These are phyloP conservation scores for Penicillium soppii DNA, from an alignment of 495 filamentous ascomycete species.

Conservation along the genomic window DNA sequence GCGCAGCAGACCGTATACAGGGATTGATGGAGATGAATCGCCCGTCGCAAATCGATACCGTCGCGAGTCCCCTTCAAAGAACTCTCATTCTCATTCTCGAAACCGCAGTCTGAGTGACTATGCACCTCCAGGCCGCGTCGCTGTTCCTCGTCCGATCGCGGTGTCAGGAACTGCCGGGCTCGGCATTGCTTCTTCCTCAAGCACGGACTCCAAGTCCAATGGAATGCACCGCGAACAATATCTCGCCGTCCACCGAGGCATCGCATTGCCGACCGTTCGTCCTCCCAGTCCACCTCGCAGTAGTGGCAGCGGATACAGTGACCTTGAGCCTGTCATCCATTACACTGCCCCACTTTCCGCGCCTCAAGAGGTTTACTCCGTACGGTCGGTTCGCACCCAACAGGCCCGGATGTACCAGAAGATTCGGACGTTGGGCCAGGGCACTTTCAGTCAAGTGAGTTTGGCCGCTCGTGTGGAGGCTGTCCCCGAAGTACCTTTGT, in stretches of 20 bases:
- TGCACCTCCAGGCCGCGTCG: slow-evolving; percentile 66
- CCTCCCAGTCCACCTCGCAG: slow-evolving; percentile 75
- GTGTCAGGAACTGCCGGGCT: slow-evolving; percentile 57
- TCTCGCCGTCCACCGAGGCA: slow-evolving; percentile 72
- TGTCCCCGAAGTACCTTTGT: slow-evolving; percentile 17
- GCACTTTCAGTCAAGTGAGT: slow-evolving; percentile 92
- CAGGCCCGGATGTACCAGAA: slow-evolving; percentile 63
- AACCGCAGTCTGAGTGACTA: slow-evolving; percentile 90
- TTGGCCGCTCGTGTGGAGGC: slow-evolving; percentile 67
- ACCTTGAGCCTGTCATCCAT: slow-evolving; percentile 33
- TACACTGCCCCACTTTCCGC: slow-evolving; percentile 17
- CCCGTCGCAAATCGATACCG: slow-evolving; percentile 27
- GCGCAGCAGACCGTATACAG: slow-evolving; percentile 34
- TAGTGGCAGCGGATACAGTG: slow-evolving; percentile 44
- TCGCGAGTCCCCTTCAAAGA: slow-evolving; percentile 36
- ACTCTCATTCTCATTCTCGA: slow-evolving; percentile 51
- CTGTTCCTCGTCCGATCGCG: slow-evolving; percentile 64
- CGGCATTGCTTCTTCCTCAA: slow-evolving; percentile 41
- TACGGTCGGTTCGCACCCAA: slow-evolving; percentile 45
- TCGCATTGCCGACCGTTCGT: slow-evolving; percentile 54
- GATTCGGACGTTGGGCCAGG: slow-evolving; percentile 79
- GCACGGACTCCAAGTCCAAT: slow-evolving; percentile 44
- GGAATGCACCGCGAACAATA: slow-evolving; percentile 77
- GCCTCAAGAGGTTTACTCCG: slow-evolving; percentile 40
- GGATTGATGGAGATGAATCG: slow-evolving; percentile 40